phyloP scores from a whole-genome alignment of 75 land plant species.

The Cupressus sempervirens region DNA sequence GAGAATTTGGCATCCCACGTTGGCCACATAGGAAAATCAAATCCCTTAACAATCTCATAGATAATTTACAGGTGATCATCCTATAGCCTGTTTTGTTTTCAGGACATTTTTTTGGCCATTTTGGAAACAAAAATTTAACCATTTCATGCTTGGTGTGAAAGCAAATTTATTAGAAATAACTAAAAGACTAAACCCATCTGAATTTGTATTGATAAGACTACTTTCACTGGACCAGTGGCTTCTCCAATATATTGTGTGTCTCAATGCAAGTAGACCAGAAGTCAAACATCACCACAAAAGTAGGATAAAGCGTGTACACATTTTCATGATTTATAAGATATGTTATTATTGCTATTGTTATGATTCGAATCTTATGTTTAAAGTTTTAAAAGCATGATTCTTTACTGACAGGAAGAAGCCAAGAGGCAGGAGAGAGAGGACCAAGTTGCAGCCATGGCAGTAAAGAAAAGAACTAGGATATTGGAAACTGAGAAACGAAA shows the following conservation, averaged over 20 bases:
- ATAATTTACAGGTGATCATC: slow-evolving; percentile 34
- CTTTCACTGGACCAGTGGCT: not conserved
- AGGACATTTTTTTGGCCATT: not conserved
- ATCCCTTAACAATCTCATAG: slow-evolving; percentile 47
- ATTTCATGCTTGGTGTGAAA: not conserved
- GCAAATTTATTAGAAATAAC: not conserved
- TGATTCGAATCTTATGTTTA: not conserved
- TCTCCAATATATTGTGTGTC: not conserved
- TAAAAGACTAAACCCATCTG: not conserved
- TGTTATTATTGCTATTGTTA: not conserved
- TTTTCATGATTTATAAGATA: not conserved
- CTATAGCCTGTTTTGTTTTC: not conserved
- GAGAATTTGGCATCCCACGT: slow-evolving; percentile 62
- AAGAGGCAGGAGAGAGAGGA: slow-evolving; percentile 24
- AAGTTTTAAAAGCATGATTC: not conserved
- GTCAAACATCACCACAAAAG: not conserved
- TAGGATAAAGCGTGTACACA: not conserved
- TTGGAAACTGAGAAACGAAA: slow-evolving; percentile 39
- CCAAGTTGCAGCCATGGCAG: slow-evolving; percentile 32
- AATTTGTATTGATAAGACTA: not conserved
- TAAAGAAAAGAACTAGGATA: slow-evolving; percentile 37
- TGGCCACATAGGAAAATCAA: slow-evolving; percentile 73
- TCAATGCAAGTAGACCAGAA: not conserved
- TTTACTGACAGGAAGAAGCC: slow-evolving; percentile 18
- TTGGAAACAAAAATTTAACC: not conserved